Percentiles rank a stretch among this genome's conserved stretches.
Conservation (phyloP, 306 rosid genomes). For the Hippophae rhamnoides region DNA sequence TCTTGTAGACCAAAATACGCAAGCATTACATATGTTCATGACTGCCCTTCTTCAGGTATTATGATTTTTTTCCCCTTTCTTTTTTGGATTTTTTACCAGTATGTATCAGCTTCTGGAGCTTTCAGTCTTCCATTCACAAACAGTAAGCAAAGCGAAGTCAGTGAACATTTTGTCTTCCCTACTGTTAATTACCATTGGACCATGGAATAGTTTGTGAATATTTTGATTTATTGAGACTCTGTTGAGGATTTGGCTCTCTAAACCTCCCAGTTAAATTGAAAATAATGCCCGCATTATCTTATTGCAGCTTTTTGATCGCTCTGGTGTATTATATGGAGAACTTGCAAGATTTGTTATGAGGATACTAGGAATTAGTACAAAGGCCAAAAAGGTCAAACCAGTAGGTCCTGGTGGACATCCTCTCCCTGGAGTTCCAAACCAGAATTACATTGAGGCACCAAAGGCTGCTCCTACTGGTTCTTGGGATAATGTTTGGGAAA, state of each 20-base stretch:
- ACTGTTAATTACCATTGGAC: too few relatives aligned
- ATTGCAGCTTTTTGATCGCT: slow-evolving; percentile 76
- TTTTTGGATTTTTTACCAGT: neutral
- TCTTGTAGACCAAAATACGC: slow-evolving; percentile 93
- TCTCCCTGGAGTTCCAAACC: slow-evolving; percentile 38
- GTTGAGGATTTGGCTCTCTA: too few relatives aligned
- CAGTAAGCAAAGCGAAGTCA: too few relatives aligned
- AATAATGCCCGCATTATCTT: slow-evolving; percentile 1
- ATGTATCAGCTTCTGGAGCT: neutral
- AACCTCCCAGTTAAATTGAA: too few relatives aligned
- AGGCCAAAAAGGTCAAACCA: slow-evolving; percentile 35
- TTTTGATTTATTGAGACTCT: too few relatives aligned
- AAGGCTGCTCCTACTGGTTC: slow-evolving; percentile 61
- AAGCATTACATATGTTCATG: slow-evolving; percentile 96
- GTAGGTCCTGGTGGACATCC: slow-evolving; percentile 57
- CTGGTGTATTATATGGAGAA: slow-evolving; percentile 79
- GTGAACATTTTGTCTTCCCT: too few relatives aligned
- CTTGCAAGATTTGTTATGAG: slow-evolving; percentile 84
- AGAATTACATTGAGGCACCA: slow-evolving; percentile 53
- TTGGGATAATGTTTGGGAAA: slow-evolving; percentile 93
- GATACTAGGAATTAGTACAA: slow-evolving; percentile 59
- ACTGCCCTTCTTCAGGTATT: slow-evolving; percentile 89
- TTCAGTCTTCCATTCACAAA: neutral
- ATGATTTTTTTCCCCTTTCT: slow-evolving; percentile 3
- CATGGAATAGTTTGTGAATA: too few relatives aligned